These are phyloP conservation scores for Zhuliangozyma blackwelliae DNA, from an alignment of 1,139 yeast genomes.

Conservation along the genomic window DNA sequence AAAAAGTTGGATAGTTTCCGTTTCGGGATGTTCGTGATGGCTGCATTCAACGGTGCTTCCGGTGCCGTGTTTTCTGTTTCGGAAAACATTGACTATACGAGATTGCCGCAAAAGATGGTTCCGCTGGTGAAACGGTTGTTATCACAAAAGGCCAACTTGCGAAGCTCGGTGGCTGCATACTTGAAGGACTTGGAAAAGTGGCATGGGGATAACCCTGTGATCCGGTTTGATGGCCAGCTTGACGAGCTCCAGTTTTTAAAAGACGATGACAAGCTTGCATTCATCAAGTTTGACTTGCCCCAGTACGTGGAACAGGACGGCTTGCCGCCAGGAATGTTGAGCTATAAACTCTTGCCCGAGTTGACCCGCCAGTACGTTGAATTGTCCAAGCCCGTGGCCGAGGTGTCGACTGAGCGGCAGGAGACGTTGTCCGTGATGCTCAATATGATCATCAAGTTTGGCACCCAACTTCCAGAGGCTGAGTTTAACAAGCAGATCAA, in stretches of 20 bases:
- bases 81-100: neutral
- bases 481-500: slow-evolving; percentile 47
- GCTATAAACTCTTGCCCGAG: slow-evolving; percentile 65
- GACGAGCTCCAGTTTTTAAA: slow-evolving; percentile 45
- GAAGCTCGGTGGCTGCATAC: slow-evolving; percentile 51
- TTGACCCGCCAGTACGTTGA: slow-evolving; percentile 36
- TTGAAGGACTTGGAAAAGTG: slow-evolving; percentile 38
- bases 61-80: slow-evolving; percentile 15
- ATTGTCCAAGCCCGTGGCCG: slow-evolving; percentile 19
- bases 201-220: slow-evolving; percentile 41
- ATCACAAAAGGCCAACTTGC: slow-evolving; percentile 19
- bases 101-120: slow-evolving; percentile 6
- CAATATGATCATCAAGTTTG: slow-evolving; percentile 44
- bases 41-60: slow-evolving; percentile 25
- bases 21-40: slow-evolving; percentile 53
- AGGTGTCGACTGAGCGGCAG: slow-evolving; percentile 24
- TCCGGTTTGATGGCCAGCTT: slow-evolving; percentile 45
- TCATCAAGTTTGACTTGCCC: slow-evolving; percentile 45
- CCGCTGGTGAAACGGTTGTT: slow-evolving; percentile 6
- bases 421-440: slow-evolving; percentile 41
- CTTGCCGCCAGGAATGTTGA: slow-evolving; percentile 60
- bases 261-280: slow-evolving; percentile 41
- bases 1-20: slow-evolving; percentile 62
- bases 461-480: slow-evolving; percentile 32
- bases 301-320: slow-evolving; percentile 28